Percentiles rank a stretch among this genome's conserved stretches.
Conservation (phyloP, 177 flowering plant species). For the Vitis hybrid region DNA sequence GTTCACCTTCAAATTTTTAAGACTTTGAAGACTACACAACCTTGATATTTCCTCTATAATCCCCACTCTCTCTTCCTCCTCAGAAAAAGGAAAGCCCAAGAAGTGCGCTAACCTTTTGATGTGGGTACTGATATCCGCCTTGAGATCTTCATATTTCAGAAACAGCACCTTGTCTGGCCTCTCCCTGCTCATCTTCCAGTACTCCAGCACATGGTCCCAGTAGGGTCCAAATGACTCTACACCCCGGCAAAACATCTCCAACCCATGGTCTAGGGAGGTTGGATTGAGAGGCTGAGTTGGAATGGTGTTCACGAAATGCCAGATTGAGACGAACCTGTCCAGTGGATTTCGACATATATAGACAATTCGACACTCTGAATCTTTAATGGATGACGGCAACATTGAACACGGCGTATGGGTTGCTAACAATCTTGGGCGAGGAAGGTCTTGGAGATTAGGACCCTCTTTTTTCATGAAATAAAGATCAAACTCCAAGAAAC, state of each 20-base stretch:
- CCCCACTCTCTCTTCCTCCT: slow-evolving; percentile 21
- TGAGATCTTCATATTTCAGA: slow-evolving; percentile 21
- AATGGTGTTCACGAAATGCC: not conserved
- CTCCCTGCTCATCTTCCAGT: slow-evolving; percentile 14
- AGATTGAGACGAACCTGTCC: slow-evolving; percentile 4
- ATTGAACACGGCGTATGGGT: slow-evolving; percentile 9
- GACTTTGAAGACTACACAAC: slow-evolving; percentile 23
- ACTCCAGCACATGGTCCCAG: slow-evolving; percentile 14
- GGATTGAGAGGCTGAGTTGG: not conserved
- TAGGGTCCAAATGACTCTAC: slow-evolving; percentile 6
- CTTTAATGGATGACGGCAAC: no score
- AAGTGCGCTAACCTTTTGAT: slow-evolving; percentile 18
- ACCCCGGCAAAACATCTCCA: slow-evolving; percentile 13
- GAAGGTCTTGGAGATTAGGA: not conserved
- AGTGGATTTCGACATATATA: slow-evolving; percentile 17
- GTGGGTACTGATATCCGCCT: slow-evolving; percentile 6
- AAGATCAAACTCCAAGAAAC: not conserved
- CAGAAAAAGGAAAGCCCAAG: slow-evolving; percentile 19
- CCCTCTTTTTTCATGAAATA: not conserved
- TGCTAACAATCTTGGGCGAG: slow-evolving; percentile 8
- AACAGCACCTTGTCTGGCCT: slow-evolving; percentile 15
- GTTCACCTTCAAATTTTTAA: slow-evolving; percentile 25
- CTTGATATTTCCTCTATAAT: slow-evolving; percentile 17
- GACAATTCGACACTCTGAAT: slow-evolving; percentile 4
- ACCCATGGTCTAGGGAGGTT: slow-evolving; percentile 6